Evolutionary conservation across 495 filamentous ascomycete species (phyloP).

Genomic region (Hypomontagnella monticulosa): DNA sequence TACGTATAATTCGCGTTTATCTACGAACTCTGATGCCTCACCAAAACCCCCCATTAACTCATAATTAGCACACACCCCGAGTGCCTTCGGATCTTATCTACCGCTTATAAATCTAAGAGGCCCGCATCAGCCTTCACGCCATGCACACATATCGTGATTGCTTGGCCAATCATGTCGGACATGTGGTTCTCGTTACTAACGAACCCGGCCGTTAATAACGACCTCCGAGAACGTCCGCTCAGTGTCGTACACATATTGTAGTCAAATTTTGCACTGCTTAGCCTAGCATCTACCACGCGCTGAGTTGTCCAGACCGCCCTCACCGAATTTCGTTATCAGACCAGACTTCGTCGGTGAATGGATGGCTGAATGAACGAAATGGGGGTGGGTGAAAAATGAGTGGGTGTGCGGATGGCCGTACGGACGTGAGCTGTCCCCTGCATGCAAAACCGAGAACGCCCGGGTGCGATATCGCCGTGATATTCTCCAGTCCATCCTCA

Average conservation of each 20-base stretch:
- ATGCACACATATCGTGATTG: conserved; percentile 8
- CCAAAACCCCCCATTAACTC: conserved; percentile 1
- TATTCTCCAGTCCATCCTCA: neutral
- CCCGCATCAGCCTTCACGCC: conserved; percentile 10
- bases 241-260: conserved; percentile 19
- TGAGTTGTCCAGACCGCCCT: conserved; percentile 7
- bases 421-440: conserved; percentile 21
- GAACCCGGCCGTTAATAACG: conserved; percentile 14
- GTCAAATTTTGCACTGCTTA: neutral
- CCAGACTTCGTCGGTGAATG: neutral
- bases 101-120: conserved; percentile 14
- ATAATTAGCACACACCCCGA: neutral
- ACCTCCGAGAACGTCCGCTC: conserved; percentile 13
- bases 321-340: conserved; percentile 20
- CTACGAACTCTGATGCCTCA: conserved; percentile 20
- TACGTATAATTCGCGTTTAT: conserved; percentile 2
- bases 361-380: conserved; percentile 6
- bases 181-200: conserved; percentile 40
- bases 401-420: conserved; percentile 20
- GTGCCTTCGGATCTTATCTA: neutral
- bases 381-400: conserved; percentile 14
- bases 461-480: conserved; percentile 28
- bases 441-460: conserved; percentile 8
- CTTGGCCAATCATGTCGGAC: conserved; percentile 20
- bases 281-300: too few relatives aligned